Evolutionary conservation across 2,329 filamentous ascomycete genomes (phyloP), one percentile per base, ranked within the genome.

Genomic region (Raffaelea arxii): DNA sequence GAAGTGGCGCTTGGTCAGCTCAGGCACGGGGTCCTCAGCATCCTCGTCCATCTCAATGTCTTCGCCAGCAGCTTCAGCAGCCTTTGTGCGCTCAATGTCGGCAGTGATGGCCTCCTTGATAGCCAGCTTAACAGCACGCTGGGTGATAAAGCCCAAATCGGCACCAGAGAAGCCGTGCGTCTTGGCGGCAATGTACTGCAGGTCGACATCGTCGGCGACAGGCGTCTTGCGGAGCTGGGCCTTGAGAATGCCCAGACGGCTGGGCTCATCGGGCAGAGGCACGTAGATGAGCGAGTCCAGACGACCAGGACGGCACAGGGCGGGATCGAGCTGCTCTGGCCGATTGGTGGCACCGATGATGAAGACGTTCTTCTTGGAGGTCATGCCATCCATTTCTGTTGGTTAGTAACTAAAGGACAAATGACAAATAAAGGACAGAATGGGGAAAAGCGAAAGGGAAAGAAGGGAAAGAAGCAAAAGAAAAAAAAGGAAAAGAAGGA

Each of bases 351-450:
- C 92, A 66, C 92, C 92, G 59, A 98, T 98, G 55, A 98, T 92
- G 70, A 98, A 98, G 54, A 98, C 92, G 66, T 98, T 98, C 86
- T 98, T 98, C 86, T 98, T 98, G 35, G 91, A 96, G 40, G 91
- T 97, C 91, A 97, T 97, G 60, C 91, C 91, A 58, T 97, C 91
- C 91, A 97, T 96, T 80, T 97, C 88, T 58, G 46, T 16, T n/a
- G 2, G 21, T 10, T 2, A 14, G 42, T 16, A 19, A 30, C 36
- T 22, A 24, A n/a, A n/a, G n/a, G n/a, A n/a, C n/a, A n/a, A n/a
- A n/a, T n/a, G n/a, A n/a, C n/a, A 18, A 6, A 27, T 19, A 6
- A 32, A n/a, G 46, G 12, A 24, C 10, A 21, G n/a, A n/a, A n/a
- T 35, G 3, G 25, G 10, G 10, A 40, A 24, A 40, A 40, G 21